These are phyloP conservation scores for Aspergillus sp. DNA, from an alignment of 2,329 filamentous ascomycete species.

Conservation along the genomic window DNA sequence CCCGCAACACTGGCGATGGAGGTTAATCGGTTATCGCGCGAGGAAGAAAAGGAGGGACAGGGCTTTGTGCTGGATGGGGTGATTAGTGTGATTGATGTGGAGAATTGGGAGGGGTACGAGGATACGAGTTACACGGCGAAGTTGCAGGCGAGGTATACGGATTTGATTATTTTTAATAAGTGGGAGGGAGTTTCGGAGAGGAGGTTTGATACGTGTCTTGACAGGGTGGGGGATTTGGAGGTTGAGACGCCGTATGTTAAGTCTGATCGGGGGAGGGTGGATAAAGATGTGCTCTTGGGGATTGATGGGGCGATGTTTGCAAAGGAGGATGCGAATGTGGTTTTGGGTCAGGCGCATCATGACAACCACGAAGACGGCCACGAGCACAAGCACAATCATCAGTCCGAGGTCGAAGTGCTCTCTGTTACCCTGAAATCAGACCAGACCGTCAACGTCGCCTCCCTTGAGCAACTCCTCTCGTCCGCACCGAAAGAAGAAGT, in stretches of 20 bases:
- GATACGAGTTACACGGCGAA: slow-evolving; percentile 84
- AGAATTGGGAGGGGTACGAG: slow-evolving; percentile 91
- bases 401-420: slow-evolving; percentile 82
- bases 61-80: slow-evolving; percentile 77
- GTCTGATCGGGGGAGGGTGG: slow-evolving; percentile 72
- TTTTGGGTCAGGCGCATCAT: slow-evolving; percentile 21
- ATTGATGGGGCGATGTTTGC: slow-evolving; percentile 68
- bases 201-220: slow-evolving; percentile 68
- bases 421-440: slow-evolving; percentile 62
- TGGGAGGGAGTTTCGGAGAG: slow-evolving; percentile 73
- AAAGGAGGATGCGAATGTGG: slow-evolving; percentile 36
- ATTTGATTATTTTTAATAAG: slow-evolving; percentile 88
- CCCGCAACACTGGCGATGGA: slow-evolving; percentile 87
- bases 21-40: slow-evolving; percentile 69
- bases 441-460: slow-evolving; percentile 47
- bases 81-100: slow-evolving; percentile 82
- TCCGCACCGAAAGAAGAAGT: slow-evolving; percentile 84
- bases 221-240: slow-evolving; percentile 73
- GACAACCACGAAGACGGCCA: slow-evolving; percentile 28
- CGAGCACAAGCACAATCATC: slow-evolving; percentile 46
- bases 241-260: slow-evolving; percentile 77
- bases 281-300: slow-evolving; percentile 73
- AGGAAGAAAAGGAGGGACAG: slow-evolving; percentile 44
- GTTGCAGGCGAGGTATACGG: slow-evolving; percentile 82
- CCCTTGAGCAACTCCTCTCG: slow-evolving; percentile 61